Evolutionary conservation across 2,329 filamentous ascomycete species (phyloP).

Genomic region (Thermochaetoides dissita): DNA sequence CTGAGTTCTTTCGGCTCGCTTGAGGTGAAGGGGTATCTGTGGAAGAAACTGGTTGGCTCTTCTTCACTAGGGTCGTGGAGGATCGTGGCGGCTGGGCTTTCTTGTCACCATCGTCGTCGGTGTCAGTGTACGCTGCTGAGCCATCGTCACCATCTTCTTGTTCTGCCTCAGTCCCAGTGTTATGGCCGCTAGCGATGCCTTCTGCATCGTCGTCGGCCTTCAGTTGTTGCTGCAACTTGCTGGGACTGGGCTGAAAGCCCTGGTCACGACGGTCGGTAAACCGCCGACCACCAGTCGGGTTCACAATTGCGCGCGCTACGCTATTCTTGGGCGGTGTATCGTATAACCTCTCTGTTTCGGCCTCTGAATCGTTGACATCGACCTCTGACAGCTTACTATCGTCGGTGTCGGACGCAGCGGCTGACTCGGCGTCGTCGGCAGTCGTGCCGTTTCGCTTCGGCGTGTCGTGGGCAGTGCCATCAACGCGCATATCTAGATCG

Average conservation of each 20-base stretch:
- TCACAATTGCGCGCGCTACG: constrained; percentile 19
- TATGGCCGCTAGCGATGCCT: constrained; percentile 20
- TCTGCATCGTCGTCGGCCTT: constrained; percentile 22
- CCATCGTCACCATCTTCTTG: constrained; percentile 23
- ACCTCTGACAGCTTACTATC: constrained; percentile 39
- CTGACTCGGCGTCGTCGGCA: constrained; percentile 15
- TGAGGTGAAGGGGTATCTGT: constrained; percentile 19
- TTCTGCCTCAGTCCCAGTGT: constrained; percentile 25
- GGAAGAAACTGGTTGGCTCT: constrained; percentile 16
- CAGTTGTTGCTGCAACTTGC: constrained; percentile 52
- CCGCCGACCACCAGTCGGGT: constrained; percentile 42
- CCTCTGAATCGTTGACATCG: constrained; percentile 57
- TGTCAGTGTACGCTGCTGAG: constrained; percentile 25
- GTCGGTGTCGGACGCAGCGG: constrained; percentile 17
- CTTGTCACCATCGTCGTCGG: constrained; percentile 15
- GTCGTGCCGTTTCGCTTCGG: constrained; percentile 8
- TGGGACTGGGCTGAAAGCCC: constrained; percentile 54
- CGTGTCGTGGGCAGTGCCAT: constrained; percentile 6
- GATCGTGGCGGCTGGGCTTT: constrained; percentile 17
- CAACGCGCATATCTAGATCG: constrained; percentile 25
- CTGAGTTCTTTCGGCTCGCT: constrained; percentile 17
- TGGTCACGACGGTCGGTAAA: constrained; percentile 34
- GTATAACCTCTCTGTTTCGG: constrained; percentile 86
- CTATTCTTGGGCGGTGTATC: constrained; percentile 57
- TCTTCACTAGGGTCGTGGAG: constrained; percentile 13